Base-by-base conservation (phyloP, 306 rosid genomes). In the Corylus americana region DNA sequence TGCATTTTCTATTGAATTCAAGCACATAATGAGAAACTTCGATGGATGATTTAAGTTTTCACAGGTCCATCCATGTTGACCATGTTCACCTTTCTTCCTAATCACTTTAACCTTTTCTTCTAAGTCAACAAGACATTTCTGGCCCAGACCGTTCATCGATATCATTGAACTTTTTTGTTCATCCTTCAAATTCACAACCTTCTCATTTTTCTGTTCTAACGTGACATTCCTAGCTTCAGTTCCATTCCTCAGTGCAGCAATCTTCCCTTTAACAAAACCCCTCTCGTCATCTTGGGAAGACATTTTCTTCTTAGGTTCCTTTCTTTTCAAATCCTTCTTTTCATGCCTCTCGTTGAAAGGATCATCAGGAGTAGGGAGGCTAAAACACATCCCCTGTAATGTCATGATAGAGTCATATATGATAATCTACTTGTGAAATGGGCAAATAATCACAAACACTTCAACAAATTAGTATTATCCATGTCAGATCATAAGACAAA, bases 331-430 rank as follows among this genome's bases (percentile, higher is more conserved):
- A 71, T 90, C 88, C 70, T 77, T 80, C 74, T 85, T 88, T 73
- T 90, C 98, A 13, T 79, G 74, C 51, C 80, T 84, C 75, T 95
- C 98, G 58, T 92, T 92, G 90, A 88, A 95, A 76, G 99, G 99
- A 84, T 95, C 98, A 5, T 90, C 99, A 0, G 44, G 90, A 54
- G 91, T 88, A 74, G 98, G 99, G 71, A 93, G 91, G 80, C 97
- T 95, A 84, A 85, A 92, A 83, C 99, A 95, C 98, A 95, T 93
- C 37, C 98, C 99, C 99, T 95, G 81, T 22, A 81, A 78, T 62
- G 55, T 74, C 71, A 83, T 5, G 53, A 74, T 20, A 74, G 62
- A 67, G 72, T 79, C 64, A 73, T 48, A 39, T 79, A 39, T 35
- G 10, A 53, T 47, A 55, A 49, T 71, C 51, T 75, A 74, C 53